Base-by-base conservation (phyloP, 805 yeast genomes). In the Priceomyces melissophilus region DNA sequence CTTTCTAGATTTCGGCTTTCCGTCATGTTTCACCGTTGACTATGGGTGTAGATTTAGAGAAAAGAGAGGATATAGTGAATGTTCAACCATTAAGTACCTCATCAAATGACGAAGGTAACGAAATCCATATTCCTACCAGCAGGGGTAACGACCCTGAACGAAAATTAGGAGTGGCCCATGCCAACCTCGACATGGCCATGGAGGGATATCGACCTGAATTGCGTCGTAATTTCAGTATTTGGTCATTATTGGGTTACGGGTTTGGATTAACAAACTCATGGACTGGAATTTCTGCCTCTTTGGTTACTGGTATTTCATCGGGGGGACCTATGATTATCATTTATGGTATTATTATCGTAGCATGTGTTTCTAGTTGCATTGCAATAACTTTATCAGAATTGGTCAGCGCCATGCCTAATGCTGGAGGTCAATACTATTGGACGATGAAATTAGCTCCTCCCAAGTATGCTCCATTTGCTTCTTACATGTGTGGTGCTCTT, bases 391-490 rank as follows among this genome's bases (percentile, higher is more conserved):
- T 79, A 27, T 69, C 79, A n/a, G 83, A 79, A 52, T 60, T 79
- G 46, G 63, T 76, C 7, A 65, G 73, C 35, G 73, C 79, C 10
- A 69, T 68, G 55, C 82, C 82, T 3, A 69, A 72, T 43, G 78
- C 82, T 35, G 81, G 81, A 40, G 82, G 82, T 17, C 81, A 76
- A 47, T 75, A 75, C 53, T 76, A 72, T 43, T 79, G 84, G 83
- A 74, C 81, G 5, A 65, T 69, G 57, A 68, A 72, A 33, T 56
- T 78, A 39, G 78, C 82, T 6, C 82, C 81, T 8, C 69, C 67
- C 27, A 65, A 63, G 42, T 62, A 65, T 38, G 70, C 76, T 10
- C 56, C 68, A 14, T 74, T 78, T 42, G 65, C 71, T 32, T 79
- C 85, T 2, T 81, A 73, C 51, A 47, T 71, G 61, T 76, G 84